Percentiles rank a stretch among this genome's conserved stretches.
These are phyloP conservation scores for Termitomyces sp. DNA, from an alignment of 768 basidiomycete genomes.

Conservation along the genomic window DNA sequence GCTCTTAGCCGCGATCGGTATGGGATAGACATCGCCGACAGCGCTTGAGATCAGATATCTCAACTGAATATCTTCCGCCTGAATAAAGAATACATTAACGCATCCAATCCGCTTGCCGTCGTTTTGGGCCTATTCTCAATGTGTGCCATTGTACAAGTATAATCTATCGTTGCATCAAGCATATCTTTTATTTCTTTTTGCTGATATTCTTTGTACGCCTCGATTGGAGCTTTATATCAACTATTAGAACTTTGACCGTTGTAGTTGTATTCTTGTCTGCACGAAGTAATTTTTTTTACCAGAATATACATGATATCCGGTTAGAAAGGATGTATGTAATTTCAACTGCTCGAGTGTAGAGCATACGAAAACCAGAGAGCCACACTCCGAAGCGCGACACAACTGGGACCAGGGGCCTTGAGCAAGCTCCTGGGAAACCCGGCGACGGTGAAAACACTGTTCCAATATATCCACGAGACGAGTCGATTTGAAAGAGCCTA, in stretches of 20 bases:
- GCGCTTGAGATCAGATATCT: not conserved
- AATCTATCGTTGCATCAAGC: not conserved
- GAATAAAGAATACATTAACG: not conserved
- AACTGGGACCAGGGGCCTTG: too few relatives aligned
- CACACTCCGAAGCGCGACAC: too few relatives aligned
- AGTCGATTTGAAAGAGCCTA: not conserved
- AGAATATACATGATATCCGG: too few relatives aligned
- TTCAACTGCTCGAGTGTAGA: too few relatives aligned
- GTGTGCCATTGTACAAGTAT: not conserved
- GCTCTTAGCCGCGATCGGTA: constrained; percentile 30
- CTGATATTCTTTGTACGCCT: not conserved
- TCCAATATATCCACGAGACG: not conserved
- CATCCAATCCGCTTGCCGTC: not conserved
- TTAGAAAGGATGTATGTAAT: too few relatives aligned
- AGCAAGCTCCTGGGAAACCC: too few relatives aligned
- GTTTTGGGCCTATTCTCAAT: not conserved
- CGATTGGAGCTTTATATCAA: not conserved
- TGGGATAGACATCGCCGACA: constrained; percentile 6
- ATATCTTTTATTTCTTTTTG: not conserved
- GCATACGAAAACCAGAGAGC: too few relatives aligned
- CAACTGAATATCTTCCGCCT: not conserved
- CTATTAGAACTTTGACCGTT: not conserved
- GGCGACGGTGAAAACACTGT: not conserved
- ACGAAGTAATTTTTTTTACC: not conserved
- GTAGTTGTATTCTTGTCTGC: not conserved